Conservation (phyloP, 2,329 filamentous ascomycete genomes). For the Aspergillus pseudoglaucus region DNA sequence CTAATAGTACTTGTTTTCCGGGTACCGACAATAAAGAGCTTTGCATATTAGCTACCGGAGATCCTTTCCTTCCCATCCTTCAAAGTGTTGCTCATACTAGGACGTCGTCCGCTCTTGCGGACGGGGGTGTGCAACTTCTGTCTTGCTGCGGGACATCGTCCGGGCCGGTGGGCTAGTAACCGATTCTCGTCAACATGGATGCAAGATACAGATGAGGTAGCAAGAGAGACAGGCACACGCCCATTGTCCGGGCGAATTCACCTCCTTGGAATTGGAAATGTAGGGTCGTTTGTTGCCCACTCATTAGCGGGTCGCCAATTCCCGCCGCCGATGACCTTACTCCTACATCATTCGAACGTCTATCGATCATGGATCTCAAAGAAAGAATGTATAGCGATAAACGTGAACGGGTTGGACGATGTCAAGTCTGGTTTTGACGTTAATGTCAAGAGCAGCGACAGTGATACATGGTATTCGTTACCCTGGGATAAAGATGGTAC, state of each 20-base stretch:
- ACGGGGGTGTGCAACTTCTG: constrained; percentile 15
- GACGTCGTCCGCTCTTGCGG: constrained; percentile 27
- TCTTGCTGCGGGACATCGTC: constrained; percentile 1
- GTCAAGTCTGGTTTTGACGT: constrained; percentile 39
- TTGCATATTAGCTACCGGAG: constrained; percentile 4
- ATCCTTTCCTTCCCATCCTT: constrained; percentile 13
- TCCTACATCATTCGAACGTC: constrained; percentile 56
- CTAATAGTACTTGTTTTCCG: not conserved
- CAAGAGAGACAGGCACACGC: constrained; percentile 12
- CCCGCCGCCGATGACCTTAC: constrained; percentile 68
- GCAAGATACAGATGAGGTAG: constrained; percentile 19
- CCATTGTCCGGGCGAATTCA: constrained; percentile 54
- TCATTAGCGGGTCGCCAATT: constrained; percentile 56
- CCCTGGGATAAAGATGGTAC: constrained; percentile 16
- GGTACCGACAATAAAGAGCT: not conserved
- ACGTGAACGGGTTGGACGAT: constrained; percentile 36
- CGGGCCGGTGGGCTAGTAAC: not conserved
- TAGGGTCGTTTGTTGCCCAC: constrained; percentile 73
- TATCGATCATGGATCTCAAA: constrained; percentile 28
- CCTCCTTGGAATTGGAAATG: constrained; percentile 72
- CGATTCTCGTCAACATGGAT: constrained; percentile 22
- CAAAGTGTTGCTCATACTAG: constrained; percentile 32
- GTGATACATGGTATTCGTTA: constrained; percentile 27
- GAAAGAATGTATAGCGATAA: constrained; percentile 29
- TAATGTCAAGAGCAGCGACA: constrained; percentile 29